phyloP scores from a whole-genome alignment of 2,329 filamentous ascomycete genomes.

The Nigrospora osmanthi region DNA sequence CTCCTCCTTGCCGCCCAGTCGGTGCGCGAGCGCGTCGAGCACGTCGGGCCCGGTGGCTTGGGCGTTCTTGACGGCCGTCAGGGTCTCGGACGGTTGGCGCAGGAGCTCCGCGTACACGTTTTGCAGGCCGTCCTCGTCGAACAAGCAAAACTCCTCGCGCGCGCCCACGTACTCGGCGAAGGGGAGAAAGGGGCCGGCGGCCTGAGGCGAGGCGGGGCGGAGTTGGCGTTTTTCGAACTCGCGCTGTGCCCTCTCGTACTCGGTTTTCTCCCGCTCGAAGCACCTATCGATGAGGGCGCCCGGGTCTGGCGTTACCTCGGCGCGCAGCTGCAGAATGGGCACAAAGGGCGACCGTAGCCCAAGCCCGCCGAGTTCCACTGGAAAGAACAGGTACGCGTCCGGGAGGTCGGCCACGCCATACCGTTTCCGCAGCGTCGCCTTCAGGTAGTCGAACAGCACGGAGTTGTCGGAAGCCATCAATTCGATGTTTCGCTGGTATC shows the following conservation, averaged over 20 bases:
- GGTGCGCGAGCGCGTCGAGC: slow-evolving; percentile 6
- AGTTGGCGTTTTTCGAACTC: slow-evolving; percentile 26
- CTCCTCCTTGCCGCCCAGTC: slow-evolving; percentile 1
- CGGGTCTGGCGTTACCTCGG: slow-evolving; percentile 18
- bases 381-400: slow-evolving; percentile 39
- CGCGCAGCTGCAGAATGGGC: slow-evolving; percentile 28
- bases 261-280: slow-evolving; percentile 23
- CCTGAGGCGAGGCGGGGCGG: too few species aligned
- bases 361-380: slow-evolving; percentile 35
- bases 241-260: slow-evolving; percentile 25
- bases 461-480: too few species aligned
- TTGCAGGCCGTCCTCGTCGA: slow-evolving; percentile 15
- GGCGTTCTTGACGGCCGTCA: slow-evolving; percentile 15
- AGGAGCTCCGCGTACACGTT: slow-evolving; percentile 28
- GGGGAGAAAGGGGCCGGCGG: slow-evolving; percentile 29
- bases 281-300: slow-evolving; percentile 17
- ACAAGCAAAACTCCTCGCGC: slow-evolving; percentile 17
- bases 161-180: slow-evolving; percentile 36
- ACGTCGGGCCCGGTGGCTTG: slow-evolving; percentile 15
- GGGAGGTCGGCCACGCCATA: slow-evolving; percentile 38
- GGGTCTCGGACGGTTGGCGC: slow-evolving; percentile 13
- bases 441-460: slow-evolving; percentile 49
- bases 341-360: slow-evolving; percentile 39
- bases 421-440: slow-evolving; percentile 39
- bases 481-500: too few species aligned